Evolutionary conservation across 257 asterid species (phyloP).

Genomic region (Nicotiana undulata): DNA sequence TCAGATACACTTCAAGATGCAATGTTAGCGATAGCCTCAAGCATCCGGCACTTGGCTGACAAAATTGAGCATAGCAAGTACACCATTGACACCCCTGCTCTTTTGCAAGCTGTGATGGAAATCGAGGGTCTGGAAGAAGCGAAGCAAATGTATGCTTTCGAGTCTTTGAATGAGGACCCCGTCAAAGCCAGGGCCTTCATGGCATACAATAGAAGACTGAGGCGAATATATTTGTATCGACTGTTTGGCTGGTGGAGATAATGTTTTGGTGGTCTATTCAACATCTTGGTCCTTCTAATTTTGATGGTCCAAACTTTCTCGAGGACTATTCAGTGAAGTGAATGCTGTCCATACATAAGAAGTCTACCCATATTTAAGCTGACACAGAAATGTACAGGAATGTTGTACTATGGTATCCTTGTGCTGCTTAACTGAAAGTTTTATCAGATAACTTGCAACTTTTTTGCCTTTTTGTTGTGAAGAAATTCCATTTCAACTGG

Average conservation of each 20-base stretch:
- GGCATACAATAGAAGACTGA: constrained; percentile 5
- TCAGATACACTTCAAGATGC: constrained; percentile 2
- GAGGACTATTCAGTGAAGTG: background rate
- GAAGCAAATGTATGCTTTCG: constrained; percentile 1
- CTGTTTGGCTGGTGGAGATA: constrained; percentile 8
- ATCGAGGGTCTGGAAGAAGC: constrained; percentile 5
- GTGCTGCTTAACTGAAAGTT: background rate
- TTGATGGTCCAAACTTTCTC: background rate
- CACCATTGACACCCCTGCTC: background rate
- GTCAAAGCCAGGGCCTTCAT: constrained; percentile 5
- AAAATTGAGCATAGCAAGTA: constrained; percentile 2
- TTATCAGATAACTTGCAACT: background rate
- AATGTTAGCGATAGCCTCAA: constrained; percentile 7
- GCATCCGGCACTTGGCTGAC: background rate
- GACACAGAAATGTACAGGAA: constrained; percentile 8
- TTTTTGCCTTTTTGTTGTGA: background rate
- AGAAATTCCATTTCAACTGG: background rate
- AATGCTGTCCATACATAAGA: constrained; percentile 2
- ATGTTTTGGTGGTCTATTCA: background rate
- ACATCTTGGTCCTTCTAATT: background rate
- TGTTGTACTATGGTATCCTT: background rate
- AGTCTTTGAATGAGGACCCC: constrained; percentile 4
- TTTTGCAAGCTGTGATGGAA: constrained; percentile 7
- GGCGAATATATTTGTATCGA: constrained; percentile 5
- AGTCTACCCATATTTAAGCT: background rate